phyloP scores from a whole-genome alignment of 106 monocot species.

The Hemerocallis citrina region DNA sequence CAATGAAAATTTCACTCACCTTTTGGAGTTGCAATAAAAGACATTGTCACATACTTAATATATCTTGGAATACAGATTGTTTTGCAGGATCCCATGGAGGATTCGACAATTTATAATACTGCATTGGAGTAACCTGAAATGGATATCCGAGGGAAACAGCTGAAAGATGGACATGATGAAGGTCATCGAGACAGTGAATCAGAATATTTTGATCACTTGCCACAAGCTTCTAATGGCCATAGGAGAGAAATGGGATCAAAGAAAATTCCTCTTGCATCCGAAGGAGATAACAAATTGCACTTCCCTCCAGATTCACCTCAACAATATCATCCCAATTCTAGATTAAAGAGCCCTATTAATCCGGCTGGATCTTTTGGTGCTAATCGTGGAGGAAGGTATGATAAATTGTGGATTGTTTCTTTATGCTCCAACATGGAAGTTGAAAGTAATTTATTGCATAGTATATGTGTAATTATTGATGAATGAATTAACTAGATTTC shows the following conservation, averaged over 20 bases:
- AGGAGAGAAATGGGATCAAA: conserved; percentile 16
- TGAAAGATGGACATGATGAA: conserved; percentile 20
- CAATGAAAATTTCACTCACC: too few species aligned
- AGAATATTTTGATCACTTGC: conserved; percentile 16
- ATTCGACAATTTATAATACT: conserved; percentile 27
- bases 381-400: conserved; percentile 41
- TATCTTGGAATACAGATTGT: conserved; percentile 46
- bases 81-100: conserved; percentile 41
- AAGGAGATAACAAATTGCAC: conserved; percentile 25
- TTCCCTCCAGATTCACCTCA: conserved; percentile 21
- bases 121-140: conserved; percentile 29
- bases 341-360: conserved; percentile 21
- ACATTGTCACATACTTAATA: background rate
- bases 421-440: too few species aligned
- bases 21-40: too few species aligned
- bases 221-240: conserved; percentile 11
- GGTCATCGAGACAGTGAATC: conserved; percentile 16
- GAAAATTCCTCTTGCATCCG: conserved; percentile 18
- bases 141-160: conserved; percentile 18
- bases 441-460: too few species aligned
- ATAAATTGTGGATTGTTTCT: conserved; percentile 8
- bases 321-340: conserved; percentile 19
- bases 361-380: conserved; percentile 6
- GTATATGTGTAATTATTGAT: too few species aligned
- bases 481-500: too few species aligned